Conservation (phyloP, 2,329 filamentous ascomycete genomes). For the Xylaria sp. region DNA sequence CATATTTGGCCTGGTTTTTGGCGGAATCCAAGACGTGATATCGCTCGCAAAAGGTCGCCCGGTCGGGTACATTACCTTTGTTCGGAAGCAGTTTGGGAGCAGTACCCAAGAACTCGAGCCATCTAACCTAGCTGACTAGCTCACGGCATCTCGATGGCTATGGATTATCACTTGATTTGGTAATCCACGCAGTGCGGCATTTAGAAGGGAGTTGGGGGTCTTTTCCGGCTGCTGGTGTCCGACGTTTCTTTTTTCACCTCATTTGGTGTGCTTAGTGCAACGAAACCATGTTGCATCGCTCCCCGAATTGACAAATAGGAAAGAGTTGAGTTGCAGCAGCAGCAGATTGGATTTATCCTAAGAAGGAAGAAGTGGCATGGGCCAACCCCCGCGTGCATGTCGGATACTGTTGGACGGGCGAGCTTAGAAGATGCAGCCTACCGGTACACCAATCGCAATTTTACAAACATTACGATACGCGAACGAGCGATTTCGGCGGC, state of each 20-base stretch:
- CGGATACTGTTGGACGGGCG: not conserved
- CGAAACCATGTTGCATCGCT: too few species aligned
- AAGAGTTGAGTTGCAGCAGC: not conserved
- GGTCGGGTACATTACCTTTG: constrained; percentile 75
- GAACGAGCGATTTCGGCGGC: constrained; percentile 13
- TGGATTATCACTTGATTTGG: not conserved
- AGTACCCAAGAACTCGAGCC: constrained; percentile 26
- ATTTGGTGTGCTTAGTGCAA: constrained; percentile 10
- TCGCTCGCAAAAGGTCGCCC: constrained; percentile 71
- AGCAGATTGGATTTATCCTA: not conserved
- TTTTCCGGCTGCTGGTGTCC: not conserved
- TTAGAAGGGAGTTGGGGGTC: not conserved
- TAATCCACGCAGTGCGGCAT: not conserved
- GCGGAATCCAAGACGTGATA: constrained; percentile 78
- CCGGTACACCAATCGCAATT: not conserved
- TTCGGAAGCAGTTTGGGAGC: constrained; percentile 53
- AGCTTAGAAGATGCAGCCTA: not conserved
- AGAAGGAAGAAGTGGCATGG: not conserved
- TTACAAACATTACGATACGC: not conserved
- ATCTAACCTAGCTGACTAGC: not conserved
- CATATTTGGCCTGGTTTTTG: constrained; percentile 78
- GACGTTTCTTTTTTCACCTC: not conserved
- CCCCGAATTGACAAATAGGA: not conserved
- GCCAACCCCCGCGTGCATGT: not conserved
- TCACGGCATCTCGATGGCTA: not conserved